Conservation (phyloP, 176 grass and related monocot genomes). For the Oropetium thomaeum region DNA sequence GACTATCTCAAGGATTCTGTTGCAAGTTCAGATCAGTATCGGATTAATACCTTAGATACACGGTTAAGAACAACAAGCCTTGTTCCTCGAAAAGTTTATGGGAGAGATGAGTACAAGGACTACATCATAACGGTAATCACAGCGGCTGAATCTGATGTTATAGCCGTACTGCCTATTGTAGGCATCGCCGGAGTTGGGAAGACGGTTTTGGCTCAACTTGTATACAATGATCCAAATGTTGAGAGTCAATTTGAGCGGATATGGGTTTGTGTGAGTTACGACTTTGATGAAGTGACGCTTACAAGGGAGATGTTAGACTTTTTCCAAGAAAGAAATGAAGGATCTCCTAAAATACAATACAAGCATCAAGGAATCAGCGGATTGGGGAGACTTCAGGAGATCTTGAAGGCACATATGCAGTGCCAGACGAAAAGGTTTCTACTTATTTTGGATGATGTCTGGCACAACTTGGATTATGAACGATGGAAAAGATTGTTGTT, state of each 20-base stretch:
- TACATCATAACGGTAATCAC: neutral
- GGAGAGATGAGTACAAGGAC: conserved; percentile 6
- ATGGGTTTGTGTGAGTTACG: conserved; percentile 15
- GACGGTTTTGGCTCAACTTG: conserved; percentile 1
- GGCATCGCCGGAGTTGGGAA: conserved; percentile 30
- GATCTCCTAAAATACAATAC: no score
- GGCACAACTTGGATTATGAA: neutral
- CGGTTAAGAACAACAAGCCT: neutral
- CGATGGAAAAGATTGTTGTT: conserved; percentile 7
- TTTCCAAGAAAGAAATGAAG: neutral
- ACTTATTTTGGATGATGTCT: conserved; percentile 41
- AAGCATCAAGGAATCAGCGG: neutral
- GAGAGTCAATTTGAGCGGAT: neutral
- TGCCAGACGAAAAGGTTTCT: neutral
- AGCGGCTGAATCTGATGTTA: neutral
- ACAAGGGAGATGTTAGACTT: conserved; percentile 21
- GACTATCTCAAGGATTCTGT: neutral
- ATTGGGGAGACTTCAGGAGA: neutral
- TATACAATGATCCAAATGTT: conserved; percentile 6
- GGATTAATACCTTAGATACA: neutral
- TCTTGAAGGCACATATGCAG: neutral
- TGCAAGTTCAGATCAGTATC: neutral
- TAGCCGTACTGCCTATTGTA: conserved; percentile 19
- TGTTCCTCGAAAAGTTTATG: neutral
- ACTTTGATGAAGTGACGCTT: neutral